A percentile compares a stretch with the other conserved stretches of the same genome.
phyloP scores from a whole-genome alignment of 371 early-diverging fungal species.

The Circinella minor region DNA sequence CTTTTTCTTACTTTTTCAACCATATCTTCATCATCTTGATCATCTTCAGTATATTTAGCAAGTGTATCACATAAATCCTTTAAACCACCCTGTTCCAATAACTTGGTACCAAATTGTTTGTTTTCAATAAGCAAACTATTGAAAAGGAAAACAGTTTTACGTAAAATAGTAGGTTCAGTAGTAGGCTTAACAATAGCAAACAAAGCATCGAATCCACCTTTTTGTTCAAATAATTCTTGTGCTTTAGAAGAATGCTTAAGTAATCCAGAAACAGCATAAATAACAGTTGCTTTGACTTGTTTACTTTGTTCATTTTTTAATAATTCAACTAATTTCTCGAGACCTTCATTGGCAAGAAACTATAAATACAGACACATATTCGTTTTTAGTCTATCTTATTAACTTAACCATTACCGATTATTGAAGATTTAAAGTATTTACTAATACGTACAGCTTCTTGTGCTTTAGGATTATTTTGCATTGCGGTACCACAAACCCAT shows the following conservation, averaged over 20 bases:
- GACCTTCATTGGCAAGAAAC: conserved; percentile 68
- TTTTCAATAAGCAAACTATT: conserved; percentile 65
- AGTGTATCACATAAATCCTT: conserved; percentile 43
- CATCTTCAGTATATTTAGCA: conserved; percentile 46
- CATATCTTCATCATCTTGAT: conserved; percentile 64
- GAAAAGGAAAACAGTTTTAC: conserved; percentile 70
- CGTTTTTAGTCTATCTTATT: no score
- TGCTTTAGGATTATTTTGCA: conserved; percentile 91
- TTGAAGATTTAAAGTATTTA: no score
- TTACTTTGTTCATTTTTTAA: conserved; percentile 56
- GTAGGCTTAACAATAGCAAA: conserved; percentile 46
- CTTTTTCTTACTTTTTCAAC: conserved; percentile 66
- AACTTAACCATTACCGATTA: no score
- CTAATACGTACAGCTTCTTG: conserved; percentile 70
- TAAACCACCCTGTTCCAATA: conserved; percentile 42
- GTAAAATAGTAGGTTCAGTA: conserved; percentile 47
- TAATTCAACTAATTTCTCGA: conserved; percentile 58
- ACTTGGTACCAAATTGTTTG: conserved; percentile 21
- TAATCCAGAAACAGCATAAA: conserved; percentile 81
- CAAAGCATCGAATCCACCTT: conserved; percentile 59
- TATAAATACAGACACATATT: conserved; percentile 22
- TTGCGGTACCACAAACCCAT: conserved; percentile 93
- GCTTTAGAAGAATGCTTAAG: conserved; percentile 72
- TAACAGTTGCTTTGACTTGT: conserved; percentile 72
- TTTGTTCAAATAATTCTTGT: conserved; percentile 59